phyloP scores from a whole-genome alignment of 805 yeast species.

The Wickerhamiella bombiphila region DNA sequence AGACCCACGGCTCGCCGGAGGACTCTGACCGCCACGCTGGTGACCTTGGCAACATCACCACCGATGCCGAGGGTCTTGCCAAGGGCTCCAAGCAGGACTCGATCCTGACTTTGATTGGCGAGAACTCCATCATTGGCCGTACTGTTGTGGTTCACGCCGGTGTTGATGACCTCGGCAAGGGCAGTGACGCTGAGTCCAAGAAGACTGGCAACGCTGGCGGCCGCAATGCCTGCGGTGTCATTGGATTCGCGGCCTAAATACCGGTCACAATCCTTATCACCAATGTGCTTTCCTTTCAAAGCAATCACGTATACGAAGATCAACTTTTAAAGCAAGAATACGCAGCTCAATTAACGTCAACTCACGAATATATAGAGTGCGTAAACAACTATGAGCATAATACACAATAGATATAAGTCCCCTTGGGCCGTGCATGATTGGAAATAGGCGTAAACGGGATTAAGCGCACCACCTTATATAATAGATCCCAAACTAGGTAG shows the following conservation, averaged over 20 bases:
- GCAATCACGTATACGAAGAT: no score
- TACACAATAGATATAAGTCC: no score
- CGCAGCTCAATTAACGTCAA: no score
- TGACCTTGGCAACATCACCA: slow-evolving; percentile 86
- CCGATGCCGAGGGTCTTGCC: slow-evolving; percentile 81
- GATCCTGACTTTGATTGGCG: slow-evolving; percentile 70
- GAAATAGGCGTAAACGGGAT: no score
- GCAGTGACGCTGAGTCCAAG: slow-evolving; percentile 79
- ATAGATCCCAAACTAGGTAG: no score
- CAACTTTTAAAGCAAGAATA: neutral
- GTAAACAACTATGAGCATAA: no score
- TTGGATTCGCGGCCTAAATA: slow-evolving; percentile 49
- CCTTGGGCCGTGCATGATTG: no score
- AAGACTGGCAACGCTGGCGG: slow-evolving; percentile 97
- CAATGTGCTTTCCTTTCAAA: neutral
- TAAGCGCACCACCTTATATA: no score
- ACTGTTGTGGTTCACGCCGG: slow-evolving; percentile 91
- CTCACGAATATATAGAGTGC: no score
- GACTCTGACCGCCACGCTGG: slow-evolving; percentile 69
- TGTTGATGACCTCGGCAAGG: slow-evolving; percentile 86
- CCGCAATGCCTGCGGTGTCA: slow-evolving; percentile 97
- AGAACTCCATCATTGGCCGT: slow-evolving; percentile 82
- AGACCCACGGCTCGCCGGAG: slow-evolving; percentile 80
- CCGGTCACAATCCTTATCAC: no score
- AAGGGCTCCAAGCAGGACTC: slow-evolving; percentile 74